Evolutionary conservation across 495 filamentous ascomycete species (phyloP).

Genomic region (Penicillium salamii): DNA sequence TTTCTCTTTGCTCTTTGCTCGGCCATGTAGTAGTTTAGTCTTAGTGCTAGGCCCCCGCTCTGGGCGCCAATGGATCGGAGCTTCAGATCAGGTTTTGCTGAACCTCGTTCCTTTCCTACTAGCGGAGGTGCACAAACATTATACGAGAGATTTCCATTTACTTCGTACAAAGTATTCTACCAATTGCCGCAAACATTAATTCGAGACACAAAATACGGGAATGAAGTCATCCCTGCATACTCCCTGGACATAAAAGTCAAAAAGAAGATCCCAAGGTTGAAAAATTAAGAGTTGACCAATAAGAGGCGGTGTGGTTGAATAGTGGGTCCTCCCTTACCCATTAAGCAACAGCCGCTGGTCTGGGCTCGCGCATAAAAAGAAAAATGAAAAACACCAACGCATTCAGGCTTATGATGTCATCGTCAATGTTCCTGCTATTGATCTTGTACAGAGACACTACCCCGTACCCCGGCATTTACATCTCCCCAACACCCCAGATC

Average conservation of each 20-base stretch:
- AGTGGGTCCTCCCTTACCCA: too few relatives aligned
- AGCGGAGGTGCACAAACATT: neutral
- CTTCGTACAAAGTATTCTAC: too few relatives aligned
- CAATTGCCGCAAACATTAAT: too few relatives aligned
- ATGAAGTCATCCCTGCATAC: conserved; percentile 6
- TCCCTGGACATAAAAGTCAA: neutral
- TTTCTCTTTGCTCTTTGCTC: too few relatives aligned
- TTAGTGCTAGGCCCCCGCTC: neutral
- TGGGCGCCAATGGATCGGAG: neutral
- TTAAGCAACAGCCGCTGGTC: too few relatives aligned
- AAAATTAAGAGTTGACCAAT: neutral
- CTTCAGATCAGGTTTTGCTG: neutral
- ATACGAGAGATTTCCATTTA: too few relatives aligned
- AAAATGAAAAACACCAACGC: too few relatives aligned
- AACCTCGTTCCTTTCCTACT: neutral
- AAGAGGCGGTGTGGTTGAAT: neutral
- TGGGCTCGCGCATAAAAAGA: too few relatives aligned
- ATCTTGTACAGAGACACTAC: neutral
- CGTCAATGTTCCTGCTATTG: too few relatives aligned
- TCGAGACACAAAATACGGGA: neutral
- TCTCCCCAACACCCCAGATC: neutral
- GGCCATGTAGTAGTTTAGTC: too few relatives aligned
- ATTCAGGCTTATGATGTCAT: too few relatives aligned
- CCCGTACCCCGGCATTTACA: neutral
- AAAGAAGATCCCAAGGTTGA: neutral